Percentiles rank a stretch among this genome's conserved stretches.
These are phyloP conservation scores for Vicia sativa DNA, from an alignment of 306 rosid genomes.

Conservation along the genomic window DNA sequence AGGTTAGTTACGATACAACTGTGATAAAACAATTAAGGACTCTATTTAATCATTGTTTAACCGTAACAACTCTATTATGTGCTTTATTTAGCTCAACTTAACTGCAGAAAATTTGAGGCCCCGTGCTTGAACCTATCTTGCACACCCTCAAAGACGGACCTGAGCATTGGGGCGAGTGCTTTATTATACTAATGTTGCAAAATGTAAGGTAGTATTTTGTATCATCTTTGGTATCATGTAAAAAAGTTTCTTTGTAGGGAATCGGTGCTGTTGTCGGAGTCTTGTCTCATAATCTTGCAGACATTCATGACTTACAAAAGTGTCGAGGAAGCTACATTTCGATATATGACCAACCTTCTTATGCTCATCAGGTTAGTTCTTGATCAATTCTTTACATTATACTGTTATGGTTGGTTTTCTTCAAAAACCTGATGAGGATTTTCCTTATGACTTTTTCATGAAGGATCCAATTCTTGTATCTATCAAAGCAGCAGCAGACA, in stretches of 20 bases:
- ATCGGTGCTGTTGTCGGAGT: slow-evolving; percentile 96
- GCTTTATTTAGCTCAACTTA: no score
- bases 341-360: slow-evolving; percentile 83
- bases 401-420: background rate
- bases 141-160: no score
- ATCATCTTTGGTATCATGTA: slow-evolving; percentile 24
- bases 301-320: slow-evolving; percentile 63
- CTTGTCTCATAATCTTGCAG: slow-evolving; percentile 83
- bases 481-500: slow-evolving; percentile 72
- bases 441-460: slow-evolving; percentile 12
- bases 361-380: slow-evolving; percentile 65
- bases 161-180: no score
- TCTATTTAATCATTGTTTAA: no score
- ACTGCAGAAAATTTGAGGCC: no score
- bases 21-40: no score
- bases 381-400: background rate
- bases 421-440: slow-evolving; percentile 25
- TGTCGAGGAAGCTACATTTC: slow-evolving; percentile 89
- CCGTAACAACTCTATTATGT: no score
- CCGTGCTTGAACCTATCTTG: no score
- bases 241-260: slow-evolving; percentile 44
- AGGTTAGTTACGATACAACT: no score
- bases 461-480: slow-evolving; percentile 87
- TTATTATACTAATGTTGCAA: background rate
- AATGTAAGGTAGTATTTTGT: slow-evolving; percentile 5